Evolutionary conservation across 2,329 filamentous ascomycete species (phyloP), one percentile per base, ranked within the genome.

Genomic region (Epichloe sibirici): DNA sequence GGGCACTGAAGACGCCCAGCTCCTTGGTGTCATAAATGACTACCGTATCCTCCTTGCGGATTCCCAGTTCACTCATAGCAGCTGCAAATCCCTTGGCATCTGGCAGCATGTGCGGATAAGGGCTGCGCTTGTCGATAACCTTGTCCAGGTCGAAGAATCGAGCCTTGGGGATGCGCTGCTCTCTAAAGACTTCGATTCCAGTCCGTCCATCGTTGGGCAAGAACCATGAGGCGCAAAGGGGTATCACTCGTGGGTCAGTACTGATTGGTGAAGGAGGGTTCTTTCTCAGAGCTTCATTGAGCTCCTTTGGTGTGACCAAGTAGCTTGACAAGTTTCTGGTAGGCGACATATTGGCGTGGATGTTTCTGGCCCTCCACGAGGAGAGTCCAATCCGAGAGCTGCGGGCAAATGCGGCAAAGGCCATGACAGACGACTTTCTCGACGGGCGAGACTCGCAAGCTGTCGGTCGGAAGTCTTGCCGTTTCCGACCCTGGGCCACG

Each of bases 81-180:
- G 84, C 79, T 45, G 88, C 87, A 65, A 98, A 97, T 49, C 81
- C 77, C 62, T 87, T 82, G 39, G 87, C 76, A 7, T 79, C 84
- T 3, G 93, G 93, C 3, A 98, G 81, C 93, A 98, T 98, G 68
- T 98, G 93, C 7, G 93, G 91, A 66, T 95, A 97, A 1, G 88
- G 86, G 52, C 86, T 95, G 60, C 82, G 81, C 58, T 83, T 83
- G 69, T 98, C 90, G 63, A 93, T 89, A 65, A 95, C 80, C 62
- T 83, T 88, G 70, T 98, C 93, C 51, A 98, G 78, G 68, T 98
- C 90, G 68, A 98, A 98, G 79, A 97, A 98, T 35, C 90, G 86
- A 1, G 93, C 86, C 63, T 85, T 83, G 23, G 90, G 91, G 57
- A 98, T 93, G 62, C 89, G 88, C 65, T 83, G 81, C 65, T 88